Evolutionary conservation across 306 rosid genomes (phyloP).

Genomic region (Hippophae tibetana): DNA sequence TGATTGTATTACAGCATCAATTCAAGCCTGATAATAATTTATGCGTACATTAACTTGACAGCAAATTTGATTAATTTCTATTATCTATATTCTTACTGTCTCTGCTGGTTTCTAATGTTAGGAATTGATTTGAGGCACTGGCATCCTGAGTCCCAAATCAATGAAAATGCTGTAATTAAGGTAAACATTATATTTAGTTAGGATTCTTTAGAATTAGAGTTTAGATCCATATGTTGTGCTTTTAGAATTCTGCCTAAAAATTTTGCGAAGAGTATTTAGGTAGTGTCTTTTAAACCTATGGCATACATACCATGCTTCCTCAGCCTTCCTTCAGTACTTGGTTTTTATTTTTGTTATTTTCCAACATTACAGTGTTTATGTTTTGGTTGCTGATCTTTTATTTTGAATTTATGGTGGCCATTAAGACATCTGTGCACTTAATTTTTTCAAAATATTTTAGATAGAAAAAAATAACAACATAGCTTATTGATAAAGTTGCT

Average conservation of each 20-base stretch:
- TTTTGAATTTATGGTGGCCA: neutral
- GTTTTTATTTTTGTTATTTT: neutral
- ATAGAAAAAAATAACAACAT: no score
- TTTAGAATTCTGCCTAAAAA: no score
- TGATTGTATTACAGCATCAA: neutral
- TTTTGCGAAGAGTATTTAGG: no score
- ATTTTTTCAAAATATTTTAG: no score
- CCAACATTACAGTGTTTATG: neutral
- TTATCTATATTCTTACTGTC: neutral
- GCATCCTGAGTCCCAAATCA: slow-evolving; percentile 41
- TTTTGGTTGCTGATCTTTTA: neutral
- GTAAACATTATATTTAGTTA: slow-evolving; percentile 24
- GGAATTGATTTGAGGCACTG: slow-evolving; percentile 56
- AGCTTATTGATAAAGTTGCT: no score
- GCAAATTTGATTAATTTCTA: no score
- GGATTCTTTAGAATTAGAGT: no score
- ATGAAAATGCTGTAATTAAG: slow-evolving; percentile 72
- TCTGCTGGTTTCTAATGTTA: slow-evolving; percentile 3
- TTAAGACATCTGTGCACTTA: no score
- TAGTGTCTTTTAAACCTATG: neutral
- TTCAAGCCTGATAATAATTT: neutral
- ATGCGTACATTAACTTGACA: neutral
- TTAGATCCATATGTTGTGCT: no score
- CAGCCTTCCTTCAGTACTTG: neutral
- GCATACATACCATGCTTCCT: slow-evolving; percentile 1